Evolutionary conservation across 805 yeast species (phyloP), one percentile per base, ranked within the genome.

Genomic region (Sungouiella thailandica): DNA sequence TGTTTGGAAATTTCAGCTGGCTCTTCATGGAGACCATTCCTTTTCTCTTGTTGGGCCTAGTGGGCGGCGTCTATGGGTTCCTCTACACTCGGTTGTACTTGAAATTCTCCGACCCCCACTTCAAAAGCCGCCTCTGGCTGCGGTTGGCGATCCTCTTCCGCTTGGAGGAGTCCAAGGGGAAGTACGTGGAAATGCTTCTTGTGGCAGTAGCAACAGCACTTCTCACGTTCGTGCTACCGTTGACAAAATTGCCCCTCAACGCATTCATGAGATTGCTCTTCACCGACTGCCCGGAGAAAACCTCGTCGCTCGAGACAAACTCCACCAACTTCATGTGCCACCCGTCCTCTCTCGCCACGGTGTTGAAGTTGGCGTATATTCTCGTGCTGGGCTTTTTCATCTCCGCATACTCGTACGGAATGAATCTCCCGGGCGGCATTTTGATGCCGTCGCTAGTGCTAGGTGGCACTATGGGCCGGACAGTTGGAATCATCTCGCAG

Each of bases 1-100:
- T 80, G 41, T 73, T 74, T 32, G 78, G 80, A 32, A 80, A 80
- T 48, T 72, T 82, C 44, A 70, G 76, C 37, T 87, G 95, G 93
- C 66, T 83, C 14, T 61, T 72, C 30, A 54, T 82, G 51, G 96
- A 86, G 49, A 56, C 81, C 3, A 43, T 82, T 5, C 93, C 94
- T 1, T 87, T 85, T 49, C 59, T 81, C n/a, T 23, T 78, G 1
- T 58, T 86, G 13, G 96, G 95, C 0, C 55, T 76, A 1, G 32
- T 76, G 6, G 90, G 95, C 28, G 95, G 93, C 0, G 32, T 72
- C 6, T 72, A 73, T 49, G 93, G 94, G 4, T 65, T 72, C 14
- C 41, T 59, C 7, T 74, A 78, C 52, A 74, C 69, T 33, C 60
- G 48, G 25, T 43, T 78, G 8, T 78, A 80, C 50, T 43, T 72